Evolutionary conservation across 2,329 filamentous ascomycete genomes (phyloP).

Genomic region (Apiospora arundinis): DNA sequence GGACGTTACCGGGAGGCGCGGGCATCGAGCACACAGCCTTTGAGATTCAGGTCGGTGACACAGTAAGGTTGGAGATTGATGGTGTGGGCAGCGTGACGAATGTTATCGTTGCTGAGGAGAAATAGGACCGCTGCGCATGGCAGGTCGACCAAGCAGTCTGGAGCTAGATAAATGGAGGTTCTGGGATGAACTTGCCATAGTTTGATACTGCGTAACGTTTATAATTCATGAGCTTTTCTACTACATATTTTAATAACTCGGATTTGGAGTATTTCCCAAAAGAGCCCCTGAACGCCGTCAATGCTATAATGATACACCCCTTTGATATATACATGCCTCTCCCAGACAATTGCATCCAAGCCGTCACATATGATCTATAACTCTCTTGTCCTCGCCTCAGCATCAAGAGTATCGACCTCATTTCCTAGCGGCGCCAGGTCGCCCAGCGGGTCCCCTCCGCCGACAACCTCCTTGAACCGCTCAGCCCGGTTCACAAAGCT

Average conservation of each 20-base stretch:
- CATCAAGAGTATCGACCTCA: constrained; percentile 48
- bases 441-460: constrained; percentile 23
- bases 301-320: not conserved
- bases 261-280: not conserved
- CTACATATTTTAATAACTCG: not conserved
- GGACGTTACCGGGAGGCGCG: constrained; percentile 34
- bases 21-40: constrained; percentile 35
- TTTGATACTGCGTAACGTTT: not conserved
- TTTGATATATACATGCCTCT: not conserved
- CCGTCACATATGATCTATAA: constrained; percentile 30
- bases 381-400: constrained; percentile 46
- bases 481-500: constrained; percentile 55
- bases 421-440: constrained; percentile 38
- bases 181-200: not conserved
- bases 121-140: not conserved
- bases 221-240: constrained; percentile 4
- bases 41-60: constrained; percentile 32
- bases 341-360: not conserved
- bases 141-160: not conserved
- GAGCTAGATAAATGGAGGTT: not conserved
- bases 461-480: constrained; percentile 26
- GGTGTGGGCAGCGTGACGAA: constrained; percentile 37
- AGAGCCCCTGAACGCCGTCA: not conserved
- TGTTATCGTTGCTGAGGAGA: constrained; percentile 30
- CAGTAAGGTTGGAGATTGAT: constrained; percentile 36